Evolutionary conservation across 371 early-diverging fungal genomes (phyloP), one percentile per base, ranked within the genome.

Genomic region (Mucor piriformis): DNA sequence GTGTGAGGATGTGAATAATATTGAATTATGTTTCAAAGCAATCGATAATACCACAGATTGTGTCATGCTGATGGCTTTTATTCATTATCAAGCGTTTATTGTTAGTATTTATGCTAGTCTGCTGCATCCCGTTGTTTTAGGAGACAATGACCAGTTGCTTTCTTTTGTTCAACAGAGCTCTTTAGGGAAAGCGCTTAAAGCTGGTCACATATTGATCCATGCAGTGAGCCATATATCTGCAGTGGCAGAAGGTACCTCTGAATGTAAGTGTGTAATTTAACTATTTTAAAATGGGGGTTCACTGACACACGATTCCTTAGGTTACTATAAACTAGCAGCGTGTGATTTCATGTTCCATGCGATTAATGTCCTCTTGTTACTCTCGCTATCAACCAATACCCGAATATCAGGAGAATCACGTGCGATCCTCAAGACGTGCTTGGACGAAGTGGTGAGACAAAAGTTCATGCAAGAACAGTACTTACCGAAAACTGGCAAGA

Each of bases 91-190:
- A 18, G 2, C 29, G 2, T 34, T 61, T 18, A 21, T 35, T 3
- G 27, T 57, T 8, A 42, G 21, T 12, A 33, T 66, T 7, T 51
- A 61, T 34, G 44, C 53, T 27, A 7, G 34, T n/a, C n/a, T 66
- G 1, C 40, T 66, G 18, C 66, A 61, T 6, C 65, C 65, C 12
- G 53, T 35, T 23, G 38, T 35, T 13, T n/a, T 54, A 18, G 18
- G 38, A 12, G 32, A 42, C 13, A 49, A 37, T 4, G 54, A 61
- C 2, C 49, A 53, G 3, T 11, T 66, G 12, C 42, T 61, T 6
- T 27, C 51, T 2, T 20, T 23, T 8, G 53, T 66, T n/a, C 48
- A 56, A 11, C 43, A 66, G 6, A 42, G 46, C 10, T 37, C 66
- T 0, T 24, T 66, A 1, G 40, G 27, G 25, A 35, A 52, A 34